Evolutionary conservation across 2,329 filamentous ascomycete genomes (phyloP).

Genomic region (Sphaerulina vaccinii): DNA sequence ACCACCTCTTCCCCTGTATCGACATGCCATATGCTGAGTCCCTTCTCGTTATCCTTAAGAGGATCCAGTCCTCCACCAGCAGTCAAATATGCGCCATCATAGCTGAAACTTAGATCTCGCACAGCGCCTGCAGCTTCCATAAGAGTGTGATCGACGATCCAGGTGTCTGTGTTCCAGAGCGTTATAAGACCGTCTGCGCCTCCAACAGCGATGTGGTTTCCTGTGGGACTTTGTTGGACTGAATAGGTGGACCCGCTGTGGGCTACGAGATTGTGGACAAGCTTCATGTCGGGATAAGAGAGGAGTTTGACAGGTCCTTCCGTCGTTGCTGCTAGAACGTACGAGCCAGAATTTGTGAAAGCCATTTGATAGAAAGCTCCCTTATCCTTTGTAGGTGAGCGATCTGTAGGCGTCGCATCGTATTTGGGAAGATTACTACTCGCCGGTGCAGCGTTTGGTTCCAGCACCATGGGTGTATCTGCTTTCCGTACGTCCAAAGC

Average conservation of each 20-base stretch:
- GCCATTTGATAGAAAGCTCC: constrained; percentile 68
- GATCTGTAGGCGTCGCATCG: constrained; percentile 23
- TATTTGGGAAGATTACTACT: constrained; percentile 17
- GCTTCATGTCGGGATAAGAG: constrained; percentile 60
- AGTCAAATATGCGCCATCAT: constrained; percentile 72
- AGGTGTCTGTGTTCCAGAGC: constrained; percentile 75
- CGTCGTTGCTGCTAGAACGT: constrained; percentile 68
- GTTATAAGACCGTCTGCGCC: constrained; percentile 73
- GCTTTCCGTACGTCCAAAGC: constrained; percentile 34
- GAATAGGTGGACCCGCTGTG: constrained; percentile 72
- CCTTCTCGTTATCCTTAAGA: constrained; percentile 62
- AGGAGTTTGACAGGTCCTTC: constrained; percentile 71
- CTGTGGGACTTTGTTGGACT: constrained; percentile 68
- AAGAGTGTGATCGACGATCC: constrained; percentile 72
- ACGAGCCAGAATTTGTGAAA: constrained; percentile 71
- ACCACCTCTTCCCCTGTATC: constrained; percentile 73
- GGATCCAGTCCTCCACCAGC: constrained; percentile 56
- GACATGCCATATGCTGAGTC: constrained; percentile 68
- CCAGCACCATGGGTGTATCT: constrained; percentile 19
- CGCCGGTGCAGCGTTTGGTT: constrained; percentile 12
- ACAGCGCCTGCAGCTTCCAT: constrained; percentile 67
- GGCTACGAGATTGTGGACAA: constrained; percentile 62
- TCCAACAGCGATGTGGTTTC: constrained; percentile 70
- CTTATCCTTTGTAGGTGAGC: constrained; percentile 27
- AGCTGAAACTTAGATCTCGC: constrained; percentile 71